Evolutionary conservation across 2,329 filamentous ascomycete genomes (phyloP), one percentile per base, ranked within the genome.

Genomic region (Fusarium agapanthi): DNA sequence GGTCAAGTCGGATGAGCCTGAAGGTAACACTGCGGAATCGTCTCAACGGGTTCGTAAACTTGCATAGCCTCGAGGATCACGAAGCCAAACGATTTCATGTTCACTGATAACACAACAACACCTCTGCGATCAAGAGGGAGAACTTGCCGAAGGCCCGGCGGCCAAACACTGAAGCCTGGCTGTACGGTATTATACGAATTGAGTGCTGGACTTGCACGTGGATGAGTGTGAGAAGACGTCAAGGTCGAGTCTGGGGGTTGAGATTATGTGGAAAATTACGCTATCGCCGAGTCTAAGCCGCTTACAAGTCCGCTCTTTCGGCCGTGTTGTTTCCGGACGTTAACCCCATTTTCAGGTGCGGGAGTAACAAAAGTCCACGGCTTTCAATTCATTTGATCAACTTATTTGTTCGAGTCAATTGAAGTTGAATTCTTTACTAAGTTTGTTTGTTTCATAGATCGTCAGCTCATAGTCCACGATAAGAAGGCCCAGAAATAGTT

Each of bases 261-360:
- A 65, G 47, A 18, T 47, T 38, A 34, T 48, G 53, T 38, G 37
- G 44, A 65, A 56, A 67, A 43, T 61, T 44, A 63, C 59, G 65
- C 69, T 72, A 72, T 69, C 44, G 34, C 48, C 58, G 53, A 69
- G 66, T 72, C 69, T 72, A 69, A 41, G 43, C 69, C 51, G 45
- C 45, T 69, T 61, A 30, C 45, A 64, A 56, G 45, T 35, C 28
- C 32, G 16, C 13, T 35, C 41, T 65, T 68, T 68, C 28, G 44
- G 34, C 51, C 53, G 63, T 40, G 9, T 65, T 65, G 68, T 69
- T 30, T 63, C 54, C 53, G 43, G 28, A n/a, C 12, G 34, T 30
- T 35, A n/a, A 43, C 34, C 14, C 41, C 14, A 22, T 51, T 28
- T 24, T 24, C 37, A 26, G 10, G 14, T 30, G 28, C 40, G 41